These are phyloP conservation scores for Pestalotiopsis sp. DNA, from an alignment of 2,329 filamentous ascomycete genomes.

Conservation along the genomic window DNA sequence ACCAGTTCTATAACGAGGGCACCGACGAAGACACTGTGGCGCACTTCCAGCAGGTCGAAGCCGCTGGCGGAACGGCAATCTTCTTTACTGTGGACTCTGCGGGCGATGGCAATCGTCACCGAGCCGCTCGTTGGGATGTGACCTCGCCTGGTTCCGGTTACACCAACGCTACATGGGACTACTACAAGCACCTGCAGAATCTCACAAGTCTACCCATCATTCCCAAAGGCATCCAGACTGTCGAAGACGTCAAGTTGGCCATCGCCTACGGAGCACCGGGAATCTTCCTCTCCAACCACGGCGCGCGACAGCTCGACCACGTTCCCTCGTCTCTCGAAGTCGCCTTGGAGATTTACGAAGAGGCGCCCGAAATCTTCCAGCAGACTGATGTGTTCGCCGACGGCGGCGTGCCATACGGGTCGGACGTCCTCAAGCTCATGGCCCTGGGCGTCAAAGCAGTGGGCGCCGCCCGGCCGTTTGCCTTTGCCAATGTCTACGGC, in stretches of 20 bases:
- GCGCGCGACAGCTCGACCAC: constrained; percentile 34
- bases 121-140: constrained; percentile 12
- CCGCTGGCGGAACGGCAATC: constrained; percentile 18
- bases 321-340: constrained; percentile 30
- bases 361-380: constrained; percentile 31
- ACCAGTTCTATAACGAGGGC: constrained; percentile 30
- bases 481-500: constrained; percentile 52
- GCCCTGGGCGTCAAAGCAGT: constrained; percentile 35
- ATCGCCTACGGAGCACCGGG: constrained; percentile 26
- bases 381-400: constrained; percentile 33
- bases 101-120: constrained; percentile 15
- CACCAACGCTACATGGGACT: constrained; percentile 22
- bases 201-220: constrained; percentile 29
- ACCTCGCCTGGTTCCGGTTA: constrained; percentile 6
- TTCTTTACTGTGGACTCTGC: constrained; percentile 22
- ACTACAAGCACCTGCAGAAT: constrained; percentile 23
- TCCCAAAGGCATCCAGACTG: constrained; percentile 34
- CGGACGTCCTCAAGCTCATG: constrained; percentile 34
- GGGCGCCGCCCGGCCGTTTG: constrained; percentile 45
- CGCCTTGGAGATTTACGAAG: constrained; percentile 27
- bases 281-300: constrained; percentile 38
- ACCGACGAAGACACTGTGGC: constrained; percentile 14
- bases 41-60: constrained; percentile 15
- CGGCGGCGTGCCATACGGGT: constrained; percentile 35
- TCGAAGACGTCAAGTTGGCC: constrained; percentile 31